These are phyloP conservation scores for Trichophyton verrucosum DNA, from an alignment of 2,329 filamentous ascomycete genomes.

Conservation along the genomic window DNA sequence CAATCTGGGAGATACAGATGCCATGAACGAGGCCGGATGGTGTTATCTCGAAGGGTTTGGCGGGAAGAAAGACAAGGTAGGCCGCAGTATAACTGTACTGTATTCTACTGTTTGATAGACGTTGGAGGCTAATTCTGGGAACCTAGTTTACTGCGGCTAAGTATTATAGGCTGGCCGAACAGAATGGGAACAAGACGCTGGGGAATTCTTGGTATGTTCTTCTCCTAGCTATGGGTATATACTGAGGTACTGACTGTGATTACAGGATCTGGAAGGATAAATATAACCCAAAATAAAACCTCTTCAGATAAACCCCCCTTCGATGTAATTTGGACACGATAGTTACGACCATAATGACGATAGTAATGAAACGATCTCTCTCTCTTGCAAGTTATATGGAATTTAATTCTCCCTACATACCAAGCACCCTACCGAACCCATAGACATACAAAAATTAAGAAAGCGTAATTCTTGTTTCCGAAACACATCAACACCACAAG, in stretches of 20 bases:
- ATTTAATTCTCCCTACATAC: neutral
- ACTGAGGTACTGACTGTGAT: neutral
- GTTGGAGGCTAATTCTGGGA: constrained; percentile 11
- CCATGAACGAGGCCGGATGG: constrained; percentile 94
- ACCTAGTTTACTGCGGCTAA: constrained; percentile 47
- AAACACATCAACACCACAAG: neutral
- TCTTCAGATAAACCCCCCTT: neutral
- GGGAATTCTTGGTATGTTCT: constrained; percentile 76
- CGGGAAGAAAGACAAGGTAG: constrained; percentile 95
- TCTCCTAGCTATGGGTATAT: neutral
- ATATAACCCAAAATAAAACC: constrained; percentile 48
- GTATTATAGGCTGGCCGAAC: constrained; percentile 79
- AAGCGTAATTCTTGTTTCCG: neutral
- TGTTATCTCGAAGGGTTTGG: constrained; percentile 96
- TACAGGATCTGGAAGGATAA: constrained; percentile 96
- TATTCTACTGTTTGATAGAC: neutral
- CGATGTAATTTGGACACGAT: neutral
- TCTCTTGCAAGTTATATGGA: neutral
- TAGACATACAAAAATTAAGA: neutral
- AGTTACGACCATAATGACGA: neutral
- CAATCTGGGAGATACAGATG: constrained; percentile 90
- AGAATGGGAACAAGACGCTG: constrained; percentile 75
- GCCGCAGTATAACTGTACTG: constrained; percentile 26
- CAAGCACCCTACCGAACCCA: neutral
- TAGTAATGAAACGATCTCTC: neutral